Conservation (phyloP, 495 filamentous ascomycete species). For the Sphaerosporella brunnea region DNA sequence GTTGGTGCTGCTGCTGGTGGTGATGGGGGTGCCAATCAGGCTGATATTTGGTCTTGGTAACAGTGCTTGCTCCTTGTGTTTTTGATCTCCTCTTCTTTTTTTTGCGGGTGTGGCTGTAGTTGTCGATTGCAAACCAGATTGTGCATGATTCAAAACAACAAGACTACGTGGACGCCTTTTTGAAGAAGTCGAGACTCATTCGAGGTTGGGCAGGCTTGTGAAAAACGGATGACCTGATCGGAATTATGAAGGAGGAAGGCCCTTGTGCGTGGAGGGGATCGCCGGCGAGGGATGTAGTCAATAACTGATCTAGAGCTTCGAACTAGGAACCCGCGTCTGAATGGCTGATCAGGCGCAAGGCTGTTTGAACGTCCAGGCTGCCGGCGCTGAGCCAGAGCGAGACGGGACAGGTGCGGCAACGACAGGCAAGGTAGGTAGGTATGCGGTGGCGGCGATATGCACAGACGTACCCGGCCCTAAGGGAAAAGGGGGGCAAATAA, state of each 20-base stretch:
- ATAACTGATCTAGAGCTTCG: conserved; percentile 4
- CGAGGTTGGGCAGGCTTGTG: no score
- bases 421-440: background rate
- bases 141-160: conserved; percentile 26
- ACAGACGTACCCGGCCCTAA: background rate
- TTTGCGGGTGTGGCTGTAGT: no score
- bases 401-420: background rate
- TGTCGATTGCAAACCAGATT: conserved; percentile 23
- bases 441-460: background rate
- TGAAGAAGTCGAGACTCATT: conserved; percentile 12
- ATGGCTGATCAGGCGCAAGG: conserved; percentile 1
- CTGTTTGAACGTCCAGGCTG: background rate
- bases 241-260: background rate
- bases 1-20: conserved; percentile 10
- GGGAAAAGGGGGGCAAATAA: background rate
- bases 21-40: no score
- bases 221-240: no score
- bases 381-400: background rate
- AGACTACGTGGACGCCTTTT: conserved; percentile 8
- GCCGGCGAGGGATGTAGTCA: conserved; percentile 1
- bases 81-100: no score
- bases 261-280: background rate
- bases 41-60: conserved; percentile 22
- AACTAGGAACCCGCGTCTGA: background rate
- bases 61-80: no score